Evolutionary conservation across 2,329 filamentous ascomycete genomes (phyloP), one percentile per base, ranked within the genome.

Genomic region (Venturia pyrina): DNA sequence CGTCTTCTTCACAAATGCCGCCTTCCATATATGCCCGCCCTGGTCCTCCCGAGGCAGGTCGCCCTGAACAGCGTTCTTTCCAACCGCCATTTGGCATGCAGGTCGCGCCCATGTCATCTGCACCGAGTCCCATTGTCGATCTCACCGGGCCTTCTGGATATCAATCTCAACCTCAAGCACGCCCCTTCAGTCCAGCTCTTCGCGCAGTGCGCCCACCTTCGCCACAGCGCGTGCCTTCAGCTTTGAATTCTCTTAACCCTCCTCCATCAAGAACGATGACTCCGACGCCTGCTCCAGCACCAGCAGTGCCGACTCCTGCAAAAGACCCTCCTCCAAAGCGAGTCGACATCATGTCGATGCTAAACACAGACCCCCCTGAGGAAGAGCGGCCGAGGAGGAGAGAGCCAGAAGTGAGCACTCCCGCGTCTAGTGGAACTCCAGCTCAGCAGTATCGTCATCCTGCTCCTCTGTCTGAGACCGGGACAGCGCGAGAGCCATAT

Each of bases 261-360:
- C 63, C 46, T 40, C 63, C 59, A 40, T 40, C 64, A 24, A n/a
- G 44, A 59, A 56, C 46, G 17, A 57, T 41, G 34, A 40, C 64
- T 46, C 40, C 64, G 28, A 53, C 59, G 28, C 63, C 65, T 32
- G 65, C 50, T 17, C 63, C 56, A 34, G 28, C 65, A 40, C 28
- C 56, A 24, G n/a, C 68, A 62, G 59, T 63, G 4, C 53, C 66
- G 8, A 73, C 73, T 64, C 72, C 75, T 67, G 69, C 70, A 17
- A 65, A 70, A n/a, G 72, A 73, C 63, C 73, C 74, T 10, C 66
- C 74, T 15, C 66, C 68, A 21, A 66, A 73, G 57, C 76, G 74
- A 65, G 76, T 75, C 7, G 77, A 76, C 62, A 48, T 78, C 17
- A 69, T 76, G 65, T 76, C 74, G 3, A 65, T 78, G 19, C 71